Evolutionary conservation across 1,139 yeast species (phyloP), one percentile per base, ranked within the genome.

Genomic region (Scheffersomyces quercinus): DNA sequence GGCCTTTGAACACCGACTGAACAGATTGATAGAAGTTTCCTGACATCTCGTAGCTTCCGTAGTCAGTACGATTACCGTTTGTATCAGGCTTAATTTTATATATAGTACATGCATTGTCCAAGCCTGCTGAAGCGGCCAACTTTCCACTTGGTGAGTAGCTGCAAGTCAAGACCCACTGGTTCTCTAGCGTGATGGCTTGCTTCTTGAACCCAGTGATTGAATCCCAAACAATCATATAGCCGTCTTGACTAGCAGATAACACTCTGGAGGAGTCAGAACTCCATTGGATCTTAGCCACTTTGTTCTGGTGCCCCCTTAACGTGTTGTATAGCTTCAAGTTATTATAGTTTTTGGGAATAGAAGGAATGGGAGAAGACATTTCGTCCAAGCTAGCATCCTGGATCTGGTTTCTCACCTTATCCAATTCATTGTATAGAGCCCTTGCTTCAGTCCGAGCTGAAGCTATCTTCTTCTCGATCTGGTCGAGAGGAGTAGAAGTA

Each of bases 201-300:
- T 78, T 73, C 58, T 91, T 91, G 52, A 78, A 70, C 2, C 93
- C 93, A 0, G 88, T 79, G 2, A 77, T 69, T 0, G 90, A 77
- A 60, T 90, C 93, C 97, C 97, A 91, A 28, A 89, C 64, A 38
- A 91, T 73, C 72, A 89, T 74, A 57, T 81, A 86, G 2, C 97
- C 97, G 64, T 91, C 97, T 59, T 88, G 96, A 29, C 95, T 83
- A 0, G 90, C 89, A 36, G 90, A 81, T 9, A 89, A 66, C 3
- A 91, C 59, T 35, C 71, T 74, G 35, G 68, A 64, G 12, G 88
- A 79, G 55, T 86, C 85, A 0, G 69, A 59, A 40, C 83, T 77
- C 93, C 96, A 87, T 42, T 81, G 73, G 50, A 87, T 69, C 48
- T 82, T 82, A 13, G 83, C 77, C 16, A 90, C 77, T 59, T 90